Percentiles rank a stretch among this genome's conserved stretches.
Evolutionary conservation across 768 basidiomycete species (phyloP).

Genomic region (Hypholoma fasciculare): DNA sequence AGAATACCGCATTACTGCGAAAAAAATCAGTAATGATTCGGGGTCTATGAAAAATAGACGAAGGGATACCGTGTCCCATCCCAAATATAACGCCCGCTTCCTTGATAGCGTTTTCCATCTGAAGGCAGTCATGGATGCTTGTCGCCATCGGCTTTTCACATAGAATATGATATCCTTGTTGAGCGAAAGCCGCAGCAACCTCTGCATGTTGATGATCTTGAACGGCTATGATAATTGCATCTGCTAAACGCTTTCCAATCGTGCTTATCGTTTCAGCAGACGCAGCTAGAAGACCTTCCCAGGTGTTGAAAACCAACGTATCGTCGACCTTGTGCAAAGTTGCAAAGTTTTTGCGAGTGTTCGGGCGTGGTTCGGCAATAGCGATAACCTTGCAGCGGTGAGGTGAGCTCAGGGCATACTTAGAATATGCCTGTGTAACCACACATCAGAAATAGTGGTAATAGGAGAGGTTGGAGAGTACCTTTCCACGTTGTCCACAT

Average conservation of each 20-base stretch:
- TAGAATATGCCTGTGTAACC: conserved; percentile 54
- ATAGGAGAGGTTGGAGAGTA: conserved; percentile 20
- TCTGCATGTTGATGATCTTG: conserved; percentile 81
- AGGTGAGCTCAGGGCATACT: conserved; percentile 61
- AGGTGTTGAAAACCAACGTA: conserved; percentile 70
- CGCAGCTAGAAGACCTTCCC: conserved; percentile 68
- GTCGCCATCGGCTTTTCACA: conserved; percentile 96
- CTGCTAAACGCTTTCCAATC: conserved; percentile 71
- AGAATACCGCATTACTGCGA: conserved; percentile 85
- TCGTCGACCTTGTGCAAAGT: conserved; percentile 57
- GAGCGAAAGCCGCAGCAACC: conserved; percentile 71
- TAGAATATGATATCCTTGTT: conserved; percentile 84
- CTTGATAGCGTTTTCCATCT: conserved; percentile 72
- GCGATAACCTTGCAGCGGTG: conserved; percentile 74
- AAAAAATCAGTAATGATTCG: neutral
- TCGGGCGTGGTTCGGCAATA: conserved; percentile 79
- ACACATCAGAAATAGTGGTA: neutral
- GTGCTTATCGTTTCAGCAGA: conserved; percentile 66
- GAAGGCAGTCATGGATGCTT: conserved; percentile 65
- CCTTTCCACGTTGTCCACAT: conserved; percentile 82
- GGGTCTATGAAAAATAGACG: neutral
- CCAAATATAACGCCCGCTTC: conserved; percentile 77
- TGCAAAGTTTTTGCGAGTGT: conserved; percentile 61
- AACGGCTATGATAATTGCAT: conserved; percentile 80
- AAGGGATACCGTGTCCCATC: conserved; percentile 74